Base-by-base conservation (phyloP, 1,284 basidiomycete genomes). In the Cutaneotrichosporon spelunceum region DNA sequence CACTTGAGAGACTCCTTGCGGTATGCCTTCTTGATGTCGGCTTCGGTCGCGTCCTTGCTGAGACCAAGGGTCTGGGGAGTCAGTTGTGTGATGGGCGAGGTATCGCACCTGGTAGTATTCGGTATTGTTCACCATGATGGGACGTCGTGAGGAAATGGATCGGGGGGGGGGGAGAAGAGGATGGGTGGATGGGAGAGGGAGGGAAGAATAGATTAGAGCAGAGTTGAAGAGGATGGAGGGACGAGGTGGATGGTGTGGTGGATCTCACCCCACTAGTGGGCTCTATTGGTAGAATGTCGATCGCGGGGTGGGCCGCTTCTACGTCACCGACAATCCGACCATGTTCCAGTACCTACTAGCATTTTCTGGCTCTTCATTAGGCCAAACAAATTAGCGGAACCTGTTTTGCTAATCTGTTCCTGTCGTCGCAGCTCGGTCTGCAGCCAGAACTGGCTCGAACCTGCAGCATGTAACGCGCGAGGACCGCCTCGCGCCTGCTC, bases 1-100 rank as follows among this genome's bases (percentile, higher is more conserved):
- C 88, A 90, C 83, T 90, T 91, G 73, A 95, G 80, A 47, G 91
- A 91, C 86, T 91, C 69, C 64, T 70, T 72, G n/a, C 66, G 63
- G 66, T 73, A 74, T 10, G 74, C 75, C 66, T 86, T 87, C 78
- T 89, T 89, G 81, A 96, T 87, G 24, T 91, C 88, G 68, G 89
- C 87, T 19, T 94, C 92, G 8, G 78, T 80, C 24, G 93, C 93
- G 53, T 82, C 82, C 76, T 86, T 89, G 68, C 82, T 76, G 56
- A 97, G 77, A 64, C 88, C 90, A 26, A 97, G 84, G 27, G 64
- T 60, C 73, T 76, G 54, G 2, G 7, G 30, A 14, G 30, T 42
- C 14, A 24, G n/a, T 23, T 23, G 52, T 29, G 14, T 39, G 33
- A 23, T 24, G 23, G 27, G 14, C 14, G 26, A 44, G 36, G 16